Evolutionary conservation across 2,329 filamentous ascomycete species (phyloP), one percentile per base, ranked within the genome.

Genomic region (Trichoderma pleuroti): DNA sequence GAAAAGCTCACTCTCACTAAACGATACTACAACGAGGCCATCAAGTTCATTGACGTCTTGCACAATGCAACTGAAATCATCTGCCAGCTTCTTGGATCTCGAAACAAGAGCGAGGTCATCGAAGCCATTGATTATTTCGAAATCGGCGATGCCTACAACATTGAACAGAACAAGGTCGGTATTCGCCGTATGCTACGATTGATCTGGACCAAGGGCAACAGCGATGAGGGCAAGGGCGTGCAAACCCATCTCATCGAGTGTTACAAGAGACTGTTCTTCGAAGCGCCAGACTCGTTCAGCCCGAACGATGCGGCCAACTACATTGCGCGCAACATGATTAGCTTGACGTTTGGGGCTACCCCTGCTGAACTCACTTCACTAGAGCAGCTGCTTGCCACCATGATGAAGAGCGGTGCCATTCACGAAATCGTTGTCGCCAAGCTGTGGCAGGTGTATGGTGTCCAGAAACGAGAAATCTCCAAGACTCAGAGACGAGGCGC

Each of bases 161-260:
- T 99, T 71, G 93, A 98, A 80, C 93, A 96, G 75, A 94, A 97
- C 78, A 94, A 97, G 80, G 83, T 91, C 49, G 96, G 97, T 70
- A 98, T 99, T 77, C 89, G 95, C 71, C 91, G 94, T 70, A 99
- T 99, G 96, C 86, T 99, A 73, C 91, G 95, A 67, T 86, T 99
- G 24, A 99, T 99, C 80, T 99, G 96, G 96, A 99, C 96, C 74
- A 99, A 99, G 82, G 95, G 96, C 75, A 99, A 98, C 82, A 98
- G 94, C 76, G 96, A 99, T 77, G 97, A 99, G 85, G 96, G 97
- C 76, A 99, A 98, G 82, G 96, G 96, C 70, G 94, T 99, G 2
- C 97, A 99, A 79, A 93, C 92, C 2, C 96, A 99, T 81, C 86
- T 99, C 34, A 97, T 99, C 74, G 96, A 99, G 75, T 97, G 93